phyloP scores from a whole-genome alignment of 176 grass and related monocot species.

The Alloteropsis semialata region DNA sequence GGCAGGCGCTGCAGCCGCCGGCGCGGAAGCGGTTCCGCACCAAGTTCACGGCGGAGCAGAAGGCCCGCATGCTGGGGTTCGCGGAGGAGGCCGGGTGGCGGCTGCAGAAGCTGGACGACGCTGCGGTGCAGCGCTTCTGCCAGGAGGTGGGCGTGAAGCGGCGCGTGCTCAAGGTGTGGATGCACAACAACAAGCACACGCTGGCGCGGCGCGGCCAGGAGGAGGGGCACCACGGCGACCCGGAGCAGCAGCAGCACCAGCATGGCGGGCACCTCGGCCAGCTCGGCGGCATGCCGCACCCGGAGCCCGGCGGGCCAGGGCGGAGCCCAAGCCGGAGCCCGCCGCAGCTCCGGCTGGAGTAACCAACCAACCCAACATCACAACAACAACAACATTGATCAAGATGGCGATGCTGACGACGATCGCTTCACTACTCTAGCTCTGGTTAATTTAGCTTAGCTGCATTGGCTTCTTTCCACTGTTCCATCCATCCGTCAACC shows the following conservation, averaged over 20 bases:
- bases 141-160: conserved; percentile 85
- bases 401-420: neutral
- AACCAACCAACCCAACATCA: neutral
- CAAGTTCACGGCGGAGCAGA: conserved; percentile 84
- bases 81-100: conserved; percentile 77
- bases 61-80: conserved; percentile 75
- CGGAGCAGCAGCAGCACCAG: conserved; percentile 3
- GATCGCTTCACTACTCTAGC: neutral
- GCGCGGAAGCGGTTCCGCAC: conserved; percentile 68
- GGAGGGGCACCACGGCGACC: neutral
- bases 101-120: conserved; percentile 78
- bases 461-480: neutral
- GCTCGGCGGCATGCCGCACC: neutral
- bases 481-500: neutral
- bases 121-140: conserved; percentile 79
- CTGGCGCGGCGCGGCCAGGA: conserved; percentile 30
- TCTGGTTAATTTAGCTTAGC: neutral
- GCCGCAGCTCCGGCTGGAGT: conserved; percentile 29
- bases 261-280: neutral
- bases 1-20: neutral
- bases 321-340: conserved; percentile 20
- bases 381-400: neutral
- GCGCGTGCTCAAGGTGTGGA: conserved; percentile 89
- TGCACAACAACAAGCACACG: conserved; percentile 93
- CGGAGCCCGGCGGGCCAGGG: neutral